Conservation (phyloP, 176 grass and related monocot genomes). For the Cocos nucifera region DNA sequence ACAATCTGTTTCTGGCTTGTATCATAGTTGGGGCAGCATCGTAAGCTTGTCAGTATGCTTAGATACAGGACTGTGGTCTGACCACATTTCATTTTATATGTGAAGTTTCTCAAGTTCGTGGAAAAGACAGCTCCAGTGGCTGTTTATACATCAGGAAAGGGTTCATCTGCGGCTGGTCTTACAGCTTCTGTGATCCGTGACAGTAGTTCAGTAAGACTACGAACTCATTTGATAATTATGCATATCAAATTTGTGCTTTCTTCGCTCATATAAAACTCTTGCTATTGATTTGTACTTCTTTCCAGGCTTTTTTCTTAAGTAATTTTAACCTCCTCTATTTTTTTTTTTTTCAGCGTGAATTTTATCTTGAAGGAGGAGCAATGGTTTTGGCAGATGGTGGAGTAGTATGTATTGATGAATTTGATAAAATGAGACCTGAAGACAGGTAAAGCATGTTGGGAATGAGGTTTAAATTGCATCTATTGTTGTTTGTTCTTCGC, state of each 20-base stretch:
- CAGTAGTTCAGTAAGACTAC: conserved; percentile 58
- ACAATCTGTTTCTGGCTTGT: no score
- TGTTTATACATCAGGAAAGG: conserved; percentile 98
- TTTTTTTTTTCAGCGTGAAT: conserved; percentile 59
- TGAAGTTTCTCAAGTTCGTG: conserved; percentile 96
- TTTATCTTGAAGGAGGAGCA: conserved; percentile 98
- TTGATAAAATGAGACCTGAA: conserved; percentile 99
- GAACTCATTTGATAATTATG: neutral
- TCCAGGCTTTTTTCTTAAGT: neutral
- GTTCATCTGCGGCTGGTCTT: conserved; percentile 94
- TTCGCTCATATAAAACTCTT: no score
- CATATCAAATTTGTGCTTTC: neutral
- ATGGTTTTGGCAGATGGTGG: conserved; percentile 97
- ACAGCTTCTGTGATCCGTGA: conserved; percentile 90
- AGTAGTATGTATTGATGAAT: conserved; percentile 96
- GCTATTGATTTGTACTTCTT: neutral
- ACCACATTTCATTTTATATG: neutral
- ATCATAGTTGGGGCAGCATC: no score
- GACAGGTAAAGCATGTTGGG: conserved; percentile 42
- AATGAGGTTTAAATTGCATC: neutral
- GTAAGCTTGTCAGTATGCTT: no score
- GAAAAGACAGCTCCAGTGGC: conserved; percentile 93
- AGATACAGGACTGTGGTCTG: no score
- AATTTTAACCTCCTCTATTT: neutral
- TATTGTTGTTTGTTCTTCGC: neutral